Base-by-base conservation (phyloP, 2,329 filamentous ascomycete species). In the Penicillium psychrosexuale region DNA sequence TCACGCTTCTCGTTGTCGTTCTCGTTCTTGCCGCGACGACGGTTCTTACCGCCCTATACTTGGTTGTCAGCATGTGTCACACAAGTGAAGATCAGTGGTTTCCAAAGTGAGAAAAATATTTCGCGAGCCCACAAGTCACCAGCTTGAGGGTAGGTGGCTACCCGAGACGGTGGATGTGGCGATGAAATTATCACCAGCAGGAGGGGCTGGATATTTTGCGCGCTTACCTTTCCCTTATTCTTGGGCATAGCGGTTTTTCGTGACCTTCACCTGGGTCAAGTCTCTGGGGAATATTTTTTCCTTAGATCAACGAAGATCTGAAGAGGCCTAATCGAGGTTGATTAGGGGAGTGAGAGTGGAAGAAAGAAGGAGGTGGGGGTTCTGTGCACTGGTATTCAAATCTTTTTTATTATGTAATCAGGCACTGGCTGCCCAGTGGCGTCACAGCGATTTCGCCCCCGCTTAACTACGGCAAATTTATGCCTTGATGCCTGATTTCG, bases 1-100 rank as follows among this genome's bases (percentile, higher is more conserved):
- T 97, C 93, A 77, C 93, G 92, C 84, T 97, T 97, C 82, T 97
- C 92, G 75, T 97, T 96, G 82, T 97, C 94, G 80, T 94, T 95
- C 81, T 96, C 91, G 84, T 96, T 96, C 88, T 97, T 97, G 80
- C 93, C 93, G 81, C 94, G 86, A 85, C 93, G 89, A 79, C 93
- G 84, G 81, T 97, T 97, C 85, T 97, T 97, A 81, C 93, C 93
- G 78, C 93, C 93, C 91, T 94, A 69, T 84, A 68, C 51, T 57
- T 7, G n/a, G 31, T 50, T 45, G 64, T 73, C 63, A 74, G 71
- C 47, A 59, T 66, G 28, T 58, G 50, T 39, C 59, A 47, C 53
- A 48, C 49, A 8, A 19, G 22, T 12, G 54, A 46, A 30, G 57
- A 19, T 19, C 4, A 27, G 7, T 40, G 17, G 17, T 1, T 36